Evolutionary conservation across 2,329 filamentous ascomycete genomes (phyloP), one percentile per base, ranked within the genome.

Genomic region (Sporothrix pallida): DNA sequence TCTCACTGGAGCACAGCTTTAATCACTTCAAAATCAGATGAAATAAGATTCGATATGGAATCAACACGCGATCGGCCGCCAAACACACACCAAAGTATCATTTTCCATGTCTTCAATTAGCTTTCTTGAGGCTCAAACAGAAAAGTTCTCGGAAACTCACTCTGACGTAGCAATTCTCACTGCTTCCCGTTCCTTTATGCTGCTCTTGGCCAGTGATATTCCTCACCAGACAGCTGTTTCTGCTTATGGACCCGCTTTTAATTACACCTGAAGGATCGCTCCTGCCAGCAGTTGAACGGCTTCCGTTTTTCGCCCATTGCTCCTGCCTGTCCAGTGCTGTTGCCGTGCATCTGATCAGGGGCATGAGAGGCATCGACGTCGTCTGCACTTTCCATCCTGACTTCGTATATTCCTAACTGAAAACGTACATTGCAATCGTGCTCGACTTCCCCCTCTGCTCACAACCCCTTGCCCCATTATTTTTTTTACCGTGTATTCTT

Each of bases 241-340:
- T 69, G 48, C 63, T 48, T 48, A 42, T 26, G 10, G 52, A 2
- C 52, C 69, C 69, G 50, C 52, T 71, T 71, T 71, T 62, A 60
- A 70, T 48, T 56, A 54, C 48, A 54, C 46, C 62, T 65, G 42
- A 46, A 44, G 26, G 48, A 68, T 44, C 46, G 67, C 20, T 69
- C 67, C 31, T 70, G 54, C 67, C 31, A 37, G 31, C 31, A 37
- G 31, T 37, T 23, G 4, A 20, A 23, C 20, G 26, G 52, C n/a
- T 44, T 37, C 9, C 26, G n/a, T 23, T 50, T 12, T 56, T 5
- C 31, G 31, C 7, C n/a, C 42, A 20, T 26, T 48, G 31, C 31
- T 44, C 46, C 46, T 69, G 48, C 65, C 37, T 20, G 60, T 63
- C 23, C 37, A 67, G 62, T 26, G 23, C 23, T 26, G 23, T 42